Base-by-base conservation (phyloP, 1,284 basidiomycete genomes). In the Trichosporon inkin region DNA sequence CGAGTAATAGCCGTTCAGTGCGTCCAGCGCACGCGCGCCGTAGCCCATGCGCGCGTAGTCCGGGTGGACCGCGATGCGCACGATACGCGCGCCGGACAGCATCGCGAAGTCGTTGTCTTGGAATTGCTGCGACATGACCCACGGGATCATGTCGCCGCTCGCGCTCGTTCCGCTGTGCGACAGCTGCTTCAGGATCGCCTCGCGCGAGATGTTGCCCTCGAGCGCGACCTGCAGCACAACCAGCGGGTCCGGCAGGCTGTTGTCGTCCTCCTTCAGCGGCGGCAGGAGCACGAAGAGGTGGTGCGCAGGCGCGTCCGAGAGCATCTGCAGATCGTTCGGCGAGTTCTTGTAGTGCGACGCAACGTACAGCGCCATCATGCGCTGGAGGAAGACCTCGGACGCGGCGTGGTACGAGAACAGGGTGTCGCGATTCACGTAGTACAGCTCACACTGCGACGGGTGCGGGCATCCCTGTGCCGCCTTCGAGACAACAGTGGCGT, bases 281-380 rank as follows among this genome's bases (percentile, higher is more conserved):
- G 94, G 93, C 0, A 99, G 81, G 0, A 99, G 84, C 2, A 99
- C 96, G 68, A 98, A 99, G 11, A 99, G 84, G 69, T 95, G 91
- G 72, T 99, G 95, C 0, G 92, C 93, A 0, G 96, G 96, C 0
- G 96, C 96, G 72, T 99, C 96, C 8, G 89, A 92, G 77, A 99
- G 85, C 57, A 99, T 85, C 76, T 99, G 95, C 44, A 99, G 82
- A 75, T 99, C 96, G 75, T 99, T 99, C 19, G 96, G 96, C 73
- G 94, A 91, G 78, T 99, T 99, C 79, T 99, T 99, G 83, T 99
- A 99, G 78, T 99, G 96, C 54, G 87, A 89, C 1, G 95, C 90
- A 56, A 99, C 94, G 78, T 97, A 99, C 1, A 99, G 83, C 6
- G 91, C 89, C 93, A 98, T 97, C 89, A 99, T 93, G 49, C 94